phyloP scores from a whole-genome alignment of 169 alveolate genomes.

The Cryptosporidium viatorum region DNA sequence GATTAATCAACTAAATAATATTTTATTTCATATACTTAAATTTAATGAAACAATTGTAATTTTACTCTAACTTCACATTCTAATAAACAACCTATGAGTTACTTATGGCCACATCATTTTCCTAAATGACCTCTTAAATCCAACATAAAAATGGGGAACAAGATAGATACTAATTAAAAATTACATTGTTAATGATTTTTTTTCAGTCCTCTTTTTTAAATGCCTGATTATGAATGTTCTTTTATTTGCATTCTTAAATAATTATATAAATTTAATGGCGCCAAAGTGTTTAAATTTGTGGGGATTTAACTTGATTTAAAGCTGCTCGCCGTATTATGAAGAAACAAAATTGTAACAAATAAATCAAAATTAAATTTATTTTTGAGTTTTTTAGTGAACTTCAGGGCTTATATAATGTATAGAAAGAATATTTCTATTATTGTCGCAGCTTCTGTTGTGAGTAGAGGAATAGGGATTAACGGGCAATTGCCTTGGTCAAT shows the following conservation, averaged over 20 bases:
- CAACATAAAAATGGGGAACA: not conserved
- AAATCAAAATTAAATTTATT: not conserved
- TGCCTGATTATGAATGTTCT: not conserved
- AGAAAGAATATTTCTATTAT: conserved; percentile 3
- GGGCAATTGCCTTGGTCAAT: conserved; percentile 55
- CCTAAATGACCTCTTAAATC: too few relatives aligned
- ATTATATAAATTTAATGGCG: not conserved
- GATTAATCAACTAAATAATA: too few relatives aligned
- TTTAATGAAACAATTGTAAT: too few relatives aligned
- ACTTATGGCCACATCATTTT: not conserved
- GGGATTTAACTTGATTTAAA: not conserved
- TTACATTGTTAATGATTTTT: too few relatives aligned
- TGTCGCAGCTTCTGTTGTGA: conserved; percentile 52
- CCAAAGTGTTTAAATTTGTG: not conserved
- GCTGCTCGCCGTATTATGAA: not conserved
- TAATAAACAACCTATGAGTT: too few relatives aligned
- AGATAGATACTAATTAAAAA: too few relatives aligned
- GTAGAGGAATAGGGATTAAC: conserved; percentile 22
- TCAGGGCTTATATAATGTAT: not conserved
- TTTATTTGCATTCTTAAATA: not conserved
- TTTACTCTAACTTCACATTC: not conserved
- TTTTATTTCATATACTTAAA: too few relatives aligned
- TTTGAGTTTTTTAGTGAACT: not conserved
- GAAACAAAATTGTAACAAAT: not conserved
- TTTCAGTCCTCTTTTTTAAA: too few relatives aligned